A percentile compares a stretch with the other conserved stretches of the same genome.
phyloP scores from a whole-genome alignment of 768 basidiomycete species.

The Lactarius psammicola region DNA sequence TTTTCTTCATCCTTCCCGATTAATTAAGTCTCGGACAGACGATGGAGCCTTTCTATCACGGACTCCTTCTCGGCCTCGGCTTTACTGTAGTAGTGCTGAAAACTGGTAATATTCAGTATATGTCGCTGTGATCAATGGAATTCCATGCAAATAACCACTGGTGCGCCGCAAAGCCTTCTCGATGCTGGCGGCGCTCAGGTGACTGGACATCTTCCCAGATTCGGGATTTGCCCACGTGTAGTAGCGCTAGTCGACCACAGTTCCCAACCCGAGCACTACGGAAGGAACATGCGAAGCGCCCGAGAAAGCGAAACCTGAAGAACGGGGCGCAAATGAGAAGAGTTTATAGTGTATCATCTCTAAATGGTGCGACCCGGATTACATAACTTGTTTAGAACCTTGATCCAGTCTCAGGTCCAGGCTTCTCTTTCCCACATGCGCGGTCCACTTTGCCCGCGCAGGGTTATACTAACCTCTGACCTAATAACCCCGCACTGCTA shows the following conservation, averaged over 20 bases:
- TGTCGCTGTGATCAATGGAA: too few relatives aligned
- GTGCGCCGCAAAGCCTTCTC: background rate
- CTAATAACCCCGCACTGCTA: background rate
- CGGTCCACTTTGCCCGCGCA: background rate
- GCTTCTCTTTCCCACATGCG: background rate
- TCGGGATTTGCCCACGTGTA: background rate
- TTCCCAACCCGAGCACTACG: background rate
- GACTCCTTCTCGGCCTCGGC: too few relatives aligned
- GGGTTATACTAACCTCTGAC: background rate
- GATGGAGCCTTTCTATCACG: too few relatives aligned
- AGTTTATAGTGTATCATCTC: too few relatives aligned
- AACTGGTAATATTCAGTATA: too few relatives aligned
- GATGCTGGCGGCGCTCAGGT: background rate
- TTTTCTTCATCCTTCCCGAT: too few relatives aligned
- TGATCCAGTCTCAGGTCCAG: background rate
- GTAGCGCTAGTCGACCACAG: background rate
- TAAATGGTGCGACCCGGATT: too few relatives aligned
- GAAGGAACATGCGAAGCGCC: background rate
- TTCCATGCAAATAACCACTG: background rate
- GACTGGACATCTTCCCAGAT: background rate
- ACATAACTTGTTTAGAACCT: too few relatives aligned
- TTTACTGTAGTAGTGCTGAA: too few relatives aligned
- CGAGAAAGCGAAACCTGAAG: background rate
- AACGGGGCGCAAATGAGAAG: too few relatives aligned
- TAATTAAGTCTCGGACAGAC: too few relatives aligned